Conservation (phyloP, 2,329 filamentous ascomycete species). For the Talaromyces pinophilus region DNA sequence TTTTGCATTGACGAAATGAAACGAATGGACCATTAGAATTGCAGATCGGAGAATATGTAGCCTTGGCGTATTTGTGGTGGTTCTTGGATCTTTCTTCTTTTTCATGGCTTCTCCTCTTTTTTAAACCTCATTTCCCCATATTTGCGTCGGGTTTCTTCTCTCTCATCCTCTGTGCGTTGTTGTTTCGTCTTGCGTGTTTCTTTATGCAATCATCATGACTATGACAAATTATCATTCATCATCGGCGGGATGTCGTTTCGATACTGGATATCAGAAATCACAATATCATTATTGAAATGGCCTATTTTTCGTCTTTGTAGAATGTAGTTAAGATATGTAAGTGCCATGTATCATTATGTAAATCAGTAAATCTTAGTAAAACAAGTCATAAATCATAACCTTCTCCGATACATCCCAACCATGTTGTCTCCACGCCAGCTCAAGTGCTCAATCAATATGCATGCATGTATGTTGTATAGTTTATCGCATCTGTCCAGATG, state of each 20-base stretch:
- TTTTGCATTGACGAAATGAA: slow-evolving; percentile 19
- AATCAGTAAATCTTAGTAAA: neutral
- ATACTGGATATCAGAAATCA: slow-evolving; percentile 14
- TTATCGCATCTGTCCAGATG: neutral
- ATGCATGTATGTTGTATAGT: neutral
- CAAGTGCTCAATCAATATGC: neutral
- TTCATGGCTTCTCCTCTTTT: slow-evolving; percentile 4
- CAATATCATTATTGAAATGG: neutral
- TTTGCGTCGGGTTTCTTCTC: slow-evolving; percentile 23
- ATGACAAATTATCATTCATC: slow-evolving; percentile 23
- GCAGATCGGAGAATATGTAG: slow-evolving; percentile 22
- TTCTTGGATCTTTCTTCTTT: slow-evolving; percentile 22
- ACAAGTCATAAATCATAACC: slow-evolving; percentile 1
- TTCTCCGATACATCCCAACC: neutral
- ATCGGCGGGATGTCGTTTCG: slow-evolving; percentile 24
- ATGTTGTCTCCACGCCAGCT: neutral
- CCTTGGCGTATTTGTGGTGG: slow-evolving; percentile 23
- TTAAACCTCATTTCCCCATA: slow-evolving; percentile 21
- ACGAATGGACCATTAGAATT: slow-evolving; percentile 22
- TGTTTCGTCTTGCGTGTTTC: slow-evolving; percentile 13
- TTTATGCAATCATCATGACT: slow-evolving; percentile 21
- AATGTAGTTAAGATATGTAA: neutral
- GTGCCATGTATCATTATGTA: neutral
- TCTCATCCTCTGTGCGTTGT: slow-evolving; percentile 13
- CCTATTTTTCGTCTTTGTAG: neutral